Conservation (phyloP, 495 filamentous ascomycete genomes). For the Xylaria scruposa region DNA sequence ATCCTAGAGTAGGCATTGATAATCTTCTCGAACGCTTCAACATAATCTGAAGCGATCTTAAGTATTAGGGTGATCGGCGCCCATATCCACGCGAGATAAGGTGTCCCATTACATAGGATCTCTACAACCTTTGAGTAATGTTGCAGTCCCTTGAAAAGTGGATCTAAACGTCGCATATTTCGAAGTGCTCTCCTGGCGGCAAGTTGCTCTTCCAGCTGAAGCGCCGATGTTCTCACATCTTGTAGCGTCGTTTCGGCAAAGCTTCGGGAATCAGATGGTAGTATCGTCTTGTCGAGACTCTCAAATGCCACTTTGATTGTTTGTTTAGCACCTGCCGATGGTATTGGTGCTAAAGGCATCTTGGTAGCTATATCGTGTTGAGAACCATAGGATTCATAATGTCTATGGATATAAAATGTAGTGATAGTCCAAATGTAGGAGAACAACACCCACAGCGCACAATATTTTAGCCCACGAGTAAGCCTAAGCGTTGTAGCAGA, state of each 20-base stretch:
- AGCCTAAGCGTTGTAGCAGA: no score
- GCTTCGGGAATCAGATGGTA: background rate
- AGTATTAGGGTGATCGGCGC: conserved; percentile 1
- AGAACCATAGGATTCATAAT: no score
- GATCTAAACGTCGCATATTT: conserved; percentile 58
- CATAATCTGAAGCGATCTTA: background rate
- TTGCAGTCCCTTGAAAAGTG: conserved; percentile 44
- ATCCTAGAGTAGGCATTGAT: background rate
- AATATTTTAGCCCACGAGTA: no score
- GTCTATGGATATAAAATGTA: no score
- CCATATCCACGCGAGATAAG: conserved; percentile 9
- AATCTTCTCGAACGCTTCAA: conserved; percentile 4
- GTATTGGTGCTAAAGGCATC: background rate
- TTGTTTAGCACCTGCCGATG: background rate
- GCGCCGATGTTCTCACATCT: background rate
- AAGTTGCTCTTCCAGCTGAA: background rate
- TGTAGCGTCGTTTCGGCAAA: background rate
- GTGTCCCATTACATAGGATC: background rate
- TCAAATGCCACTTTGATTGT: background rate
- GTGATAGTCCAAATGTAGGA: no score
- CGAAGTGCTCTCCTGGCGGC: conserved; percentile 32
- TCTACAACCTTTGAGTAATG: background rate
- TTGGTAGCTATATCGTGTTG: no score
- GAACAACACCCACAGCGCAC: no score
- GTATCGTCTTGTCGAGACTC: background rate